These are phyloP conservation scores for Venturiaceae sp. DNA, from an alignment of 2,329 filamentous ascomycete species.

Conservation along the genomic window DNA sequence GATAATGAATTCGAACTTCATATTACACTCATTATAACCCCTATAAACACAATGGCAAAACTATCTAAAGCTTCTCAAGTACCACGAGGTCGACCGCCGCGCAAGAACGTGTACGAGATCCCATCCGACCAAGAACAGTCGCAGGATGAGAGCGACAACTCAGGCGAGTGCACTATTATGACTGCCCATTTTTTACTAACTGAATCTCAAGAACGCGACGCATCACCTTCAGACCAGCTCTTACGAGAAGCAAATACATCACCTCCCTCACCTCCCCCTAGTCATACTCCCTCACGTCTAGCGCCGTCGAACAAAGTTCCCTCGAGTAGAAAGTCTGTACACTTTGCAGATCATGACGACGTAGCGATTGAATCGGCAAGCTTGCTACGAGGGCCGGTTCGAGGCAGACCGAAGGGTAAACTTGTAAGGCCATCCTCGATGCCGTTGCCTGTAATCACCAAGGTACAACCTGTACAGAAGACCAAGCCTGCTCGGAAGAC, in stretches of 20 bases:
- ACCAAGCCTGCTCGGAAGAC: neutral
- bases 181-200: neutral
- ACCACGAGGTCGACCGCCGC: neutral
- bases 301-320: neutral
- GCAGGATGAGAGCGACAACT: neutral
- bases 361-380: neutral
- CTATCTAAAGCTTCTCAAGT: neutral
- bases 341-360: neutral
- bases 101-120: neutral
- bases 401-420: neutral
- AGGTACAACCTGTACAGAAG: neutral
- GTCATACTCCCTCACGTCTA: neutral
- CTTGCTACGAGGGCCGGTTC: neutral
- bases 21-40: neutral
- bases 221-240: neutral
- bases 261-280: neutral
- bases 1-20: neutral
- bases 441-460: neutral
- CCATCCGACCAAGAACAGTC: too few species aligned
- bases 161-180: neutral
- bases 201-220: neutral
- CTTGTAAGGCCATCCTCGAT: neutral
- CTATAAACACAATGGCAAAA: neutral
- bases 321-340: neutral
- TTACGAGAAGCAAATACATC: neutral